Conservation (phyloP, 2,329 filamentous ascomycete genomes). For the Talaromyces pinophilus region DNA sequence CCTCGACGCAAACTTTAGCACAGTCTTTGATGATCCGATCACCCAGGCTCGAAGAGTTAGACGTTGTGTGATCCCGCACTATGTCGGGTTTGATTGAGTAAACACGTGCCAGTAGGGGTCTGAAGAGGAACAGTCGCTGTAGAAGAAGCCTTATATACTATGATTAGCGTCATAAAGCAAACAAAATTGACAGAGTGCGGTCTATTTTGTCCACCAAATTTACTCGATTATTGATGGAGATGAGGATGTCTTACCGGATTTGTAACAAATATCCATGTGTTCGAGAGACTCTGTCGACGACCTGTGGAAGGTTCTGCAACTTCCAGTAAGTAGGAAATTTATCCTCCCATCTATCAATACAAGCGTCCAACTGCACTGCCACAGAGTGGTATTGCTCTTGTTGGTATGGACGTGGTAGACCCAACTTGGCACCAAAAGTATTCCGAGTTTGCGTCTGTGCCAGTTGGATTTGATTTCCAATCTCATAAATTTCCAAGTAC, state of each 20-base stretch:
- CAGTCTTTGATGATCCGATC: conserved; percentile 26
- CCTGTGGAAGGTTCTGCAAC: conserved; percentile 17
- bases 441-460: conserved; percentile 27
- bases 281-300: conserved; percentile 20
- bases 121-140: conserved; percentile 26
- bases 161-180: neutral
- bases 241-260: conserved; percentile 23
- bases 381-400: conserved; percentile 26
- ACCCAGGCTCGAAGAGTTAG: conserved; percentile 19
- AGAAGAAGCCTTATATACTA: conserved; percentile 24
- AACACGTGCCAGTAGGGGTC: conserved; percentile 27
- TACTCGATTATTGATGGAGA: neutral
- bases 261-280: conserved; percentile 25
- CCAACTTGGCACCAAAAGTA: conserved; percentile 22
- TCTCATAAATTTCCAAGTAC: conserved; percentile 26
- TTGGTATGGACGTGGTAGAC: conserved; percentile 23
- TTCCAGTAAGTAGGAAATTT: conserved; percentile 24
- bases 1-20: conserved; percentile 26
- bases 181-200: neutral
- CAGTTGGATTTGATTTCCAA: conserved; percentile 28
- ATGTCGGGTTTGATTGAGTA: conserved; percentile 22
- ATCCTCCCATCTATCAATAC: conserved; percentile 26
- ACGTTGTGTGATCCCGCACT: neutral
- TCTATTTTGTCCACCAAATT: neutral
- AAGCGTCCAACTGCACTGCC: conserved; percentile 26